Base-by-base conservation (phyloP, 2,329 filamentous ascomycete species). In the Ascochyta rabiei region DNA sequence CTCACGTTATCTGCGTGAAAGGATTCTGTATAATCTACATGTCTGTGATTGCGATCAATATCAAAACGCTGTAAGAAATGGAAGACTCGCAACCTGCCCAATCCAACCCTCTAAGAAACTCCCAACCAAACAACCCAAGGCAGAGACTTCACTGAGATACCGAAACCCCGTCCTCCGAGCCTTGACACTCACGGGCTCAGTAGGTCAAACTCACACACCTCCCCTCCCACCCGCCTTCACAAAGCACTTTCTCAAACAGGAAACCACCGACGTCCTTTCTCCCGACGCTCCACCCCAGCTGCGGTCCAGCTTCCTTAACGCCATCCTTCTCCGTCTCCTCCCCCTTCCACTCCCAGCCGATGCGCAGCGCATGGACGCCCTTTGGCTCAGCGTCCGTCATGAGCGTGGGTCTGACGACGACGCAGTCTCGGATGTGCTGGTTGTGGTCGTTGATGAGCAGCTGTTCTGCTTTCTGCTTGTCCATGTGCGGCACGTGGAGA, bases 211-310 rank as follows among this genome's bases (percentile, higher is more conserved):
- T 71, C 8, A 76, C 63, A 47, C 67, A 69, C 58, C 62, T 68
- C 18, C 71, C 70, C 50, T 56, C 58, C 66, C 72, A 76, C 7
- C 53, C 55, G 28, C 63, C 60, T 9, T 63, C 53, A 51, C 56
- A 62, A 2, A 77, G 48, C 3, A 71, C 56, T 30, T 67, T 70
- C 64, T 74, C 67, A 53, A 71, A 78, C 18, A 78, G 70, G 70
- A 73, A 79, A 15, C 55, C 49, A 0, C 76, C 77, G 2, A 79
- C 77, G 66, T 79, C 76, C 35, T 51, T 63, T 55, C 76, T 69
- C 15, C 61, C 57, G 52, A 78, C 72, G 9, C 60, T 68, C 59
- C 74, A 77, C 4, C 77, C 77, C 35, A 78, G 45, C 10, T 68
- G 65, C 8, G 76, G 75, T 1, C 62, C 68, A 18, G 57, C 57